phyloP scores from a whole-genome alignment of 2,329 filamentous ascomycete species.

The Fusarium musae region DNA sequence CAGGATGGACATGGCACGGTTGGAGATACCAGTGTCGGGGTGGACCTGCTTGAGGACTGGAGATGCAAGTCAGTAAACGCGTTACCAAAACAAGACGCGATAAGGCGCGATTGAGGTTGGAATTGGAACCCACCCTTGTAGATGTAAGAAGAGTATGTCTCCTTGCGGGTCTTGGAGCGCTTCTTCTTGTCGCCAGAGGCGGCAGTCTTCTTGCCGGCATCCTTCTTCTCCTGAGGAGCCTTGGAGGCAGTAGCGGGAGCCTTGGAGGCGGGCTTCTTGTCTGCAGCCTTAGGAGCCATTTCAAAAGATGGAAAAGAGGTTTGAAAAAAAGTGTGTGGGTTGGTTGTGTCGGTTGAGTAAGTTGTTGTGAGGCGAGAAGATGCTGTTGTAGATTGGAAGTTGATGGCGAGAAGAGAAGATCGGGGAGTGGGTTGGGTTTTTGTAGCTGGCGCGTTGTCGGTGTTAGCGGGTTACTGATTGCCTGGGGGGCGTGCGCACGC shows the following conservation, averaged over 20 bases:
- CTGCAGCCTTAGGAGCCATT: constrained; percentile 98
- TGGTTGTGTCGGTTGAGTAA: constrained; percentile 15
- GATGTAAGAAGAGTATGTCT: constrained; percentile 99
- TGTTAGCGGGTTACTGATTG: constrained; percentile 69
- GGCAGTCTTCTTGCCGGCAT: constrained; percentile 99
- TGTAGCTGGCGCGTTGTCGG: constrained; percentile 68
- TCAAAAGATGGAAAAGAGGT: constrained; percentile 28
- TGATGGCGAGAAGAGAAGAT: constrained; percentile 60
- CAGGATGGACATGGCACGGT: constrained; percentile 99
- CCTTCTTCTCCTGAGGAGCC: constrained; percentile 88
- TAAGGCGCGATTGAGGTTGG: constrained; percentile 7
- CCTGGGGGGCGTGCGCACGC: constrained; percentile 42
- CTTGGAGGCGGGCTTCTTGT: constrained; percentile 99
- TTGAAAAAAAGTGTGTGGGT: constrained; percentile 13
- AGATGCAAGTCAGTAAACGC: constrained; percentile 41
- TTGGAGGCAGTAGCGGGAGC: constrained; percentile 80
- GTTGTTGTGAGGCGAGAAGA: constrained; percentile 46
- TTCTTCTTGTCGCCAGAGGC: constrained; percentile 99
- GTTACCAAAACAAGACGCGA: constrained; percentile 2
- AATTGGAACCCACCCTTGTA: constrained; percentile 85
- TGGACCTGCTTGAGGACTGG: constrained; percentile 99
- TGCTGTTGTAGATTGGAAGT: constrained; percentile 53
- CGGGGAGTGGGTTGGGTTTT: constrained; percentile 66
- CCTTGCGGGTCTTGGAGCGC: constrained; percentile 99
- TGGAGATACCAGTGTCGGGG: constrained; percentile 99